phyloP scores from a whole-genome alignment of 768 basidiomycete genomes.

The Vararia minispora region DNA sequence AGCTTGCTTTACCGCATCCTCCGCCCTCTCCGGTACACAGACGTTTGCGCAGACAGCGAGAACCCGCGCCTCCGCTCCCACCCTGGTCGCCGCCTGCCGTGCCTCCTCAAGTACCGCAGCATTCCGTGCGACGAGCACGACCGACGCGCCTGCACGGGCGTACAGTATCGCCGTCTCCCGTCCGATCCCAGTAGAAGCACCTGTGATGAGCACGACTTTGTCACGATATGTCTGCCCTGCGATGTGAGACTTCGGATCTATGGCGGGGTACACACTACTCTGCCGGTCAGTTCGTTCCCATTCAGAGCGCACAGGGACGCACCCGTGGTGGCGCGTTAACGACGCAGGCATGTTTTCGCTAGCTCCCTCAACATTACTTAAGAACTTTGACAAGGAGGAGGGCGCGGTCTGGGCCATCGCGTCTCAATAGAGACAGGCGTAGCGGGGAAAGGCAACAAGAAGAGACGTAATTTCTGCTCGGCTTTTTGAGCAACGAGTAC shows the following conservation, averaged over 20 bases:
- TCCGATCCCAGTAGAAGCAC: conserved; percentile 20
- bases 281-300: no score
- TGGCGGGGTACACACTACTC: conserved; percentile 16
- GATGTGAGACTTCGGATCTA: conserved; percentile 16
- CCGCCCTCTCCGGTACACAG: conserved; percentile 13
- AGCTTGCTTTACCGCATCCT: conserved; percentile 15
- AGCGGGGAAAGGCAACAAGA: no score
- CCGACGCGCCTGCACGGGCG: conserved; percentile 19
- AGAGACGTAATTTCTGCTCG: no score
- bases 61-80: conserved; percentile 9
- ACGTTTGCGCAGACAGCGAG: conserved; percentile 18
- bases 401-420: no score
- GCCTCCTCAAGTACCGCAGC: conserved; percentile 13
- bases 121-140: conserved; percentile 16
- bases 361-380: no score
- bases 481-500: no score
- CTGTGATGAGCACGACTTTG: conserved; percentile 20
- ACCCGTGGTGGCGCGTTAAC: no score
- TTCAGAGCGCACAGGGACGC: no score
- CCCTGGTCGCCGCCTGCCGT: conserved; percentile 12
- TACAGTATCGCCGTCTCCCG: conserved; percentile 16
- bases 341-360: no score
- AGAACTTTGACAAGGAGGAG: no score
- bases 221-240: conserved; percentile 11
- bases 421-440: no score